These are phyloP conservation scores for Maudiozyma bulderi DNA, from an alignment of 805 yeast genomes.

Conservation along the genomic window DNA sequence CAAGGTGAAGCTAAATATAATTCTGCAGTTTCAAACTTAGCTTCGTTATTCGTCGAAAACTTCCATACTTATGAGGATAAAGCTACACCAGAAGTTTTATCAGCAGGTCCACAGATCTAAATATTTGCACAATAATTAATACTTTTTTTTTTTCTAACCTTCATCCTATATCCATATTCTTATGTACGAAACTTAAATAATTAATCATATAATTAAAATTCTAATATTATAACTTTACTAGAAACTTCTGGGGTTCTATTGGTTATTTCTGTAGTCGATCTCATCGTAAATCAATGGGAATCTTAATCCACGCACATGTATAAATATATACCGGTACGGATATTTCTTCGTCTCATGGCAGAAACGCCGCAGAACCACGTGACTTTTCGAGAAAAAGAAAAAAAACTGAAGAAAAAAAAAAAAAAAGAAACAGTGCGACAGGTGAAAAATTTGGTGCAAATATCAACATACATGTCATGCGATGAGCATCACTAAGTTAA, in stretches of 20 bases:
- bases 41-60: slow-evolving; percentile 71
- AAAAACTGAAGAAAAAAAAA: neutral
- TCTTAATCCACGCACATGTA: too few relatives aligned
- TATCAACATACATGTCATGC: neutral
- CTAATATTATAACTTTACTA: too few relatives aligned
- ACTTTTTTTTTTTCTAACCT: neutral
- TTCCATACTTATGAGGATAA: slow-evolving; percentile 74
- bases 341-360: too few relatives aligned
- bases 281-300: too few relatives aligned
- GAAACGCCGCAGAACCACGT: too few relatives aligned
- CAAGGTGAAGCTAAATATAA: slow-evolving; percentile 45
- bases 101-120: slow-evolving; percentile 73
- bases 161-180: neutral
- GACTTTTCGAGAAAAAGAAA: neutral
- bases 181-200: neutral
- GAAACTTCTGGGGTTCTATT: neutral
- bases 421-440: neutral
- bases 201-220: too few relatives aligned
- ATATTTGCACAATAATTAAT: neutral
- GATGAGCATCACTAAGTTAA: neutral
- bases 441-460: neutral
- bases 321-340: too few relatives aligned
- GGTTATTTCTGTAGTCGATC: neutral
- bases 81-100: slow-evolving; percentile 76
- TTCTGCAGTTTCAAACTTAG: slow-evolving; percentile 55